Base-by-base conservation (phyloP, 2,329 filamentous ascomycete species). In the Aureobasidium melanogenum region DNA sequence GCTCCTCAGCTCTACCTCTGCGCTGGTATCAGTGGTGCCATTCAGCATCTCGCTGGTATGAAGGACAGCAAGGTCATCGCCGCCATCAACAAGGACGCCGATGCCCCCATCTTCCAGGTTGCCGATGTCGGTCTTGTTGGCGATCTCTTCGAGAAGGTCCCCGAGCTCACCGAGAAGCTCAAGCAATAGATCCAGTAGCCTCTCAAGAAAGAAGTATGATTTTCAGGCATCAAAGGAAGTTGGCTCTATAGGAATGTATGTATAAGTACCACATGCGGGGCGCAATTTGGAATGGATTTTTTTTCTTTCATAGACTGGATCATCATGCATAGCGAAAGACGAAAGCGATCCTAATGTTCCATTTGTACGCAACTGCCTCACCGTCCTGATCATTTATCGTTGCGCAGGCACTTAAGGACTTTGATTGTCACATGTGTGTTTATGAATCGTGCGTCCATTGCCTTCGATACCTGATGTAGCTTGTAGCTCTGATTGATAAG, bases 31-130 rank as follows among this genome's bases (percentile, higher is more conserved):
- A 96, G 91, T 9, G 94, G 94, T 59, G 94, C 94, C 24, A 99
- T 99, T 68, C 94, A 99, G 78, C 94, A 99, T 80, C 77, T 99
- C 76, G 94, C 94, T 34, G 94, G 94, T 72, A 99, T 99, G 94
- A 99, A 99, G 83, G 94, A 99, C 73, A 97, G 91, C 80, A 99
- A 99, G 80, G 94, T 99, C 63, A 99, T 99, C 78, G 94, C 93
- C 24, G 91, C 91, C 15, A 97, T 99, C 72, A 99, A 99, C 82
- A 99, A 99, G 80, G 94, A 99, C 72, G 80, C 86, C 5, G 94
- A 99, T 75, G 94, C 94, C 62, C 94, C 94, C 32, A 99, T 99
- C 69, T 99, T 99, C 82, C 94, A 99, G 77, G 86, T 99, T 63
- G 94, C 94, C 5, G 94, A 99, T 76, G 91, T 97, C 59, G 94